These are phyloP conservation scores for Coemansia sp. DNA, from an alignment of 192 early-diverging fungal species.

Conservation along the genomic window DNA sequence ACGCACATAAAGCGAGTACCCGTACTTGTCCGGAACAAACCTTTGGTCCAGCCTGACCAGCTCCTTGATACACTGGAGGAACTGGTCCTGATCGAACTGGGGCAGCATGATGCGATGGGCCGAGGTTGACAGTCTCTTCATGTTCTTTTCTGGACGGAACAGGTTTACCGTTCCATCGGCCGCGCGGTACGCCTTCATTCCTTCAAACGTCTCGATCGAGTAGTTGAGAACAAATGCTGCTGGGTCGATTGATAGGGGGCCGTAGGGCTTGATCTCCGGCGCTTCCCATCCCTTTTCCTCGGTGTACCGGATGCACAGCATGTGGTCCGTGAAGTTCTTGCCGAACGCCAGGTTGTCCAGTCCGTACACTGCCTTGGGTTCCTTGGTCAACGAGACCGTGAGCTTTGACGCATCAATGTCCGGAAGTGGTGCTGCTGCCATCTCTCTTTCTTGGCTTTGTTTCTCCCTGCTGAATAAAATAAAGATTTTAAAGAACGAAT, in stretches of 20 bases:
- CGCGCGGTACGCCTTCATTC: conserved; percentile 91
- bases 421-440: conserved; percentile 18
- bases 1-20: conserved; percentile 93
- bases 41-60: conserved; percentile 75
- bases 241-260: conserved; percentile 78
- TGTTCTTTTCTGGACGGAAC: conserved; percentile 97
- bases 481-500: not conserved
- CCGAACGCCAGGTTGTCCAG: conserved; percentile 75
- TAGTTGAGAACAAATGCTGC: conserved; percentile 93
- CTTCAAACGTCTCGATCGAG: conserved; percentile 91
- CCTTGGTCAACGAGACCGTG: conserved; percentile 35
- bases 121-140: conserved; percentile 81
- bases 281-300: conserved; percentile 69
- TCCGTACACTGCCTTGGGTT: conserved; percentile 33
- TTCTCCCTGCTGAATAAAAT: not conserved
- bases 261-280: conserved; percentile 87
- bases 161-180: conserved; percentile 83
- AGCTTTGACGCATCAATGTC: conserved; percentile 52
- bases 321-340: conserved; percentile 91
- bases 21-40: conserved; percentile 88
- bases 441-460: not conserved
- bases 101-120: conserved; percentile 88
- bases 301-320: conserved; percentile 86
- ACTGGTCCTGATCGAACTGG: conserved; percentile 76
- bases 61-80: conserved; percentile 84